A percentile compares a stretch with the other conserved stretches of the same genome.
These are phyloP conservation scores for Chaetomium tenue DNA, from an alignment of 495 filamentous ascomycete species.

Conservation along the genomic window DNA sequence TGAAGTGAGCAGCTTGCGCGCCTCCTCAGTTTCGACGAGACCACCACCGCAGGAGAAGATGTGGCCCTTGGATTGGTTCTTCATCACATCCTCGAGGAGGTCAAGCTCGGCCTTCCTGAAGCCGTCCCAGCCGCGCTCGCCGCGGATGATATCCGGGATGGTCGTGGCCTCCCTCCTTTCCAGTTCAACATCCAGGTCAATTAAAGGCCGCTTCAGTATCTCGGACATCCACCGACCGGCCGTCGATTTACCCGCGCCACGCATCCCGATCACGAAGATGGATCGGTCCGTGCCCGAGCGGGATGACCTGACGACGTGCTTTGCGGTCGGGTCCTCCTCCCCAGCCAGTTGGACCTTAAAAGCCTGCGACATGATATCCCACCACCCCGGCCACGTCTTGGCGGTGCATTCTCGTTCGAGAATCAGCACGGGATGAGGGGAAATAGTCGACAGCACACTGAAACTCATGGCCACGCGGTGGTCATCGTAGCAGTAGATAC, in stretches of 20 bases:
- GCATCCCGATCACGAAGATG: conserved; percentile 95
- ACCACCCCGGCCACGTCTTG: conserved; percentile 99
- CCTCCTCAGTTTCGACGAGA: conserved; percentile 82
- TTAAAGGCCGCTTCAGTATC: conserved; percentile 69
- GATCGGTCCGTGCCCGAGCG: conserved; percentile 53
- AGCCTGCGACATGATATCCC: conserved; percentile 76
- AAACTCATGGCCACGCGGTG: conserved; percentile 99
- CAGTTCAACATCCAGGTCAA: conserved; percentile 86
- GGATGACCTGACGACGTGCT: conserved; percentile 41
- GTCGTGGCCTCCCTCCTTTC: conserved; percentile 67
- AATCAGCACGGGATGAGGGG: conserved; percentile 74
- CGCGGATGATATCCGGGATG: conserved; percentile 80
- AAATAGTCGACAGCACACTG: conserved; percentile 76
- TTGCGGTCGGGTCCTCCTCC: conserved; percentile 54
- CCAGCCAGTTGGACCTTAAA: conserved; percentile 76
- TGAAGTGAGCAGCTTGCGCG: conserved; percentile 68
- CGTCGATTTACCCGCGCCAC: conserved; percentile 95
- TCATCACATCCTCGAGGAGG: conserved; percentile 68
- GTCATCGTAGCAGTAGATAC: conserved; percentile 94
- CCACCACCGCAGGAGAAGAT: conserved; percentile 94
- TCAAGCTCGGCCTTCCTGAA: conserved; percentile 81
- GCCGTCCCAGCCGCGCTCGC: conserved; percentile 75
- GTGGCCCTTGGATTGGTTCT: conserved; percentile 69
- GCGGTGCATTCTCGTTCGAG: conserved; percentile 87
- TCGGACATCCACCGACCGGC: conserved; percentile 78